These are phyloP conservation scores for Triticum turgidum DNA, from an alignment of 176 grass and related monocot genomes.

Conservation along the genomic window DNA sequence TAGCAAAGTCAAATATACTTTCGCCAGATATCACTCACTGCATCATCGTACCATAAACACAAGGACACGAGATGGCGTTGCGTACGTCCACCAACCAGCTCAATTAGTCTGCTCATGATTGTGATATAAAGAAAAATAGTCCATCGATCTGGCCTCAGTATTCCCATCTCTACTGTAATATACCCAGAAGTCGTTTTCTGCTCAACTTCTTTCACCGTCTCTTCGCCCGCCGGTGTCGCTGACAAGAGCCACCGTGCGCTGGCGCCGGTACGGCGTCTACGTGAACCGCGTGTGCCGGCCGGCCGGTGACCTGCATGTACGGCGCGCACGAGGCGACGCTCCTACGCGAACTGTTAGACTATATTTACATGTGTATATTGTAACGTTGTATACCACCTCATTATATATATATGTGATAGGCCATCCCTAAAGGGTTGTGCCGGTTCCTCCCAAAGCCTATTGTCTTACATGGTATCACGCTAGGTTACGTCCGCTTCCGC, in stretches of 20 bases:
- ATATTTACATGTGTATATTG: too few relatives aligned
- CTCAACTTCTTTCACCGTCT: background rate
- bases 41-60: too few relatives aligned
- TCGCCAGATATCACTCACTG: background rate
- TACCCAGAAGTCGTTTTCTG: background rate
- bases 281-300: background rate
- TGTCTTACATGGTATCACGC: too few relatives aligned
- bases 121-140: too few relatives aligned
- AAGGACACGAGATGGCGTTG: background rate
- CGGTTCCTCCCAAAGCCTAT: too few relatives aligned
- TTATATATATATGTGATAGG: too few relatives aligned
- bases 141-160: background rate
- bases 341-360: background rate
- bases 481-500: too few relatives aligned
- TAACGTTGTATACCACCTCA: too few relatives aligned
- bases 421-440: too few relatives aligned
- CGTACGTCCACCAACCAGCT: background rate
- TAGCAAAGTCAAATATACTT: background rate
- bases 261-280: background rate
- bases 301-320: background rate
- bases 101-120: background rate
- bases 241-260: background rate
- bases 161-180: background rate
- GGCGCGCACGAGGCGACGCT: background rate
- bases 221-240: background rate